Base-by-base conservation (phyloP, 345 rosid genomes). In the Acer campestre region DNA sequence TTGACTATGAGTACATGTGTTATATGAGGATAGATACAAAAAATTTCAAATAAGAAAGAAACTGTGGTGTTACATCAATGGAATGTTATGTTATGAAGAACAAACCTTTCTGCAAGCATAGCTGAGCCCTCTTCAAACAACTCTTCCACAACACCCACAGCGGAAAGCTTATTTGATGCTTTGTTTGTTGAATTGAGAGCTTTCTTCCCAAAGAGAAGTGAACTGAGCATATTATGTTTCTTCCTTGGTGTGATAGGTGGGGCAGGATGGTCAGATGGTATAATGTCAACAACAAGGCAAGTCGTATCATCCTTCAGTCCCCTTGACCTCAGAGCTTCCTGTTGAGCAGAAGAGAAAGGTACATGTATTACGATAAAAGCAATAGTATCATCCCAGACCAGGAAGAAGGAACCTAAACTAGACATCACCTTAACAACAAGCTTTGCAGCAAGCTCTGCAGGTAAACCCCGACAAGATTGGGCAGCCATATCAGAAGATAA, bases 71-170 rank as follows among this genome's bases (percentile, higher is more conserved):
- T 59, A 68, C 16, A 69, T 22, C 2, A 48, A 14, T n/a, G 35
- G 48, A 70, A 63, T 53, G 64, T 17, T 67, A 12, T 18, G 25
- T 25, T 25, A 25, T 25, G 25, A 25, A 25, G n/a, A 31, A 59
- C 63, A 48, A 80, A 97, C 99, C 99, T 93, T 84, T 97, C 98
- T 1, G 91, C 95, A 71, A 97, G 98, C 86, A 93, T 79, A 59
- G 99, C 99, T 69, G 98, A 93, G 80, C 99, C 99, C 88, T 97
- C 99, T 92, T 97, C 99, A 79, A 97, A 97, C 86, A 97, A 88
- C 81, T 97, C 99, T 84, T 94, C 98, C 75, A 95, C 98, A 79
- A 86, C 93, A 69, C 98, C 99, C 56, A 94, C 94, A 70, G 98
- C 85, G 65, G 98, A 92, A 65, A 97, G 98, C 86, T 94, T 93